Evolutionary conservation across 2,329 filamentous ascomycete species (phyloP), one percentile per base, ranked within the genome.

Genomic region (Aspergillus sp.): DNA sequence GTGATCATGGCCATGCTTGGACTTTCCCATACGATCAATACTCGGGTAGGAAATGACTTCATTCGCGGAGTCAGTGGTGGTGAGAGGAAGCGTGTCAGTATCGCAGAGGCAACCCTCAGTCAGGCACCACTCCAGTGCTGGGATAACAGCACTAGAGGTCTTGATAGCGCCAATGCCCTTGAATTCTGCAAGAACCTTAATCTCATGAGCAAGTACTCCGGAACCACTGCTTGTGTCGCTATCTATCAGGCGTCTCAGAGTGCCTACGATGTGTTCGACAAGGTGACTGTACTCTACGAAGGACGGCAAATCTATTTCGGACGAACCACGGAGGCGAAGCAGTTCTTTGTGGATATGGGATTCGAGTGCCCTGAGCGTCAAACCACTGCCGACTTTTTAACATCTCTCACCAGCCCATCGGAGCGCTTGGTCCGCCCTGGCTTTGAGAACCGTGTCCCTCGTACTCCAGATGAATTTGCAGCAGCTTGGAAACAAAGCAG

Each of bases 261-360:
- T 84, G 61, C 63, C 7, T 67, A 68, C 6, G 62, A 67, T 39
- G 64, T 84, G 10, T 91, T 91, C 63, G 88, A 91, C 72, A 90
- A 90, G 69, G 84, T 84, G 0, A 80, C 84, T 0, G 84, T 92
- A 0, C 78, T 91, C 0, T 90, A 91, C 68, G 87, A 90, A 65
- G 89, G 89, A 1, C 82, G 86, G 0, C 84, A 91, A 68, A 91
- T 92, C 65, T 92, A 86, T 77, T 92, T 88, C 65, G 90, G 90
- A 0, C 82, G 82, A 0, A 83, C 85, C 0, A 69, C 67, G 2
- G 73, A 80, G 2, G 89, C 89, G 0, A 86, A 83, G 64, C 69
- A 67, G 0, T 91, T 84, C 74, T 91, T 92, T 62, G 84, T 88
- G 67, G 76, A 81, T 3, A 82, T 88, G 70, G 89, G 89, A 11